Evolutionary conservation across 2,329 filamentous ascomycete species (phyloP).

Genomic region (Neofusicoccum parvum): DNA sequence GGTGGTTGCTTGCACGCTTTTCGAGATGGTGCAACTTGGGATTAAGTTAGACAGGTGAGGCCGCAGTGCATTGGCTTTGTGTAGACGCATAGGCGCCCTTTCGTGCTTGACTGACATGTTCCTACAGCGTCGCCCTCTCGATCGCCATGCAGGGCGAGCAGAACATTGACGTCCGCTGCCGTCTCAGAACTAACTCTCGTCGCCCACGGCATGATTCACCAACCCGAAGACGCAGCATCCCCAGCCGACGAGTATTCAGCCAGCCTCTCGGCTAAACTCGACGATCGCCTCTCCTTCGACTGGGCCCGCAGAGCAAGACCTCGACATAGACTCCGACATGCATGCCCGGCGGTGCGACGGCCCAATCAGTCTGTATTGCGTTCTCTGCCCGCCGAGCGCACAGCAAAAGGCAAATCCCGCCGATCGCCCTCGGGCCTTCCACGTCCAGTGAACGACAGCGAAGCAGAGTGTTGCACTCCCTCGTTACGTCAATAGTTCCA

Average conservation of each 20-base stretch:
- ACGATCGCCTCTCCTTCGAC: no score
- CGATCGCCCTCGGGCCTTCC: no score
- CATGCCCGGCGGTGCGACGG: slow-evolving; percentile 25
- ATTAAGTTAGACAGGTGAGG: no score
- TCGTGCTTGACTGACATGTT: no score
- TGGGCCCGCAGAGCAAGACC: slow-evolving; percentile 34
- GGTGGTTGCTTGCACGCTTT: no score
- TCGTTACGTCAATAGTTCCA: background rate
- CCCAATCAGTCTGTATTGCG: background rate
- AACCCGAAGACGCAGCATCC: background rate
- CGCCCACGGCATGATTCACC: background rate
- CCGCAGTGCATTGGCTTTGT: no score
- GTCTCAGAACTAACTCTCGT: background rate
- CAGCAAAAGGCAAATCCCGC: background rate
- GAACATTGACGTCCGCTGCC: background rate
- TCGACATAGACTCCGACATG: slow-evolving; percentile 22
- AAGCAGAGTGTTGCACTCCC: no score
- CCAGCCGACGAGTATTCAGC: slow-evolving; percentile 7
- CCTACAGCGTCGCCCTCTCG: no score
- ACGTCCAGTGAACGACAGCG: no score
- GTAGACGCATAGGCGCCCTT: no score
- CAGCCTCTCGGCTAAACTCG: slow-evolving; percentile 35
- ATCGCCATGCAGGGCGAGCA: no score
- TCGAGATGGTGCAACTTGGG: no score
- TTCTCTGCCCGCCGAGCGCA: slow-evolving; percentile 42